phyloP scores from a whole-genome alignment of 352 stramenopile genomes.

The Phytophthora ohioensis region DNA sequence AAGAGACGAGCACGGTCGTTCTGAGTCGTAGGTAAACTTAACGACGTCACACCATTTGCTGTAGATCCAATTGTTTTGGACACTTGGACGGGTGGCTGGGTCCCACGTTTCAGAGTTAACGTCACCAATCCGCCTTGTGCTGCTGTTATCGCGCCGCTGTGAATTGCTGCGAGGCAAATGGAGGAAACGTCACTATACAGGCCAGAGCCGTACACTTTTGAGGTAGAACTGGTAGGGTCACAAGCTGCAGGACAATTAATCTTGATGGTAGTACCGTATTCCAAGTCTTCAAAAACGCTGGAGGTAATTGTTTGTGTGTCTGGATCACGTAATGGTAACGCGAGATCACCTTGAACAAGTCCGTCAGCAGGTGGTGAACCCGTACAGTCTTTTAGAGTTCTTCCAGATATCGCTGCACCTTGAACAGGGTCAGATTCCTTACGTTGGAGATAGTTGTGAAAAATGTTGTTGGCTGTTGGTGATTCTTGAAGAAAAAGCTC shows the following conservation, averaged over 20 bases:
- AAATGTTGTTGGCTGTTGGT: conserved; percentile 89
- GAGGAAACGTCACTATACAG: conserved; percentile 92
- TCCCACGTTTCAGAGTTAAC: conserved; percentile 70
- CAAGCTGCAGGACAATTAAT: conserved; percentile 81
- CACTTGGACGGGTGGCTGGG: conserved; percentile 15
- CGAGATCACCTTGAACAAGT: conserved; percentile 76
- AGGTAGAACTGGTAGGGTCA: conserved; percentile 7
- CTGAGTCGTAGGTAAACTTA: conserved; percentile 42
- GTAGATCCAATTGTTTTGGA: conserved; percentile 42
- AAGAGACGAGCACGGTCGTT: conserved; percentile 64
- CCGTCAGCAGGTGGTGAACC: conserved; percentile 88
- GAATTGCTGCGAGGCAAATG: conserved; percentile 92
- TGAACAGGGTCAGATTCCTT: conserved; percentile 50
- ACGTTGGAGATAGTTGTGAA: conserved; percentile 91
- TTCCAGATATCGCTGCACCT: conserved; percentile 57
- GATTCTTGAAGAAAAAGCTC: conserved; percentile 84
- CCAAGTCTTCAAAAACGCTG: conserved; percentile 83
- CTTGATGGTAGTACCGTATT: conserved; percentile 91
- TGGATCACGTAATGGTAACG: conserved; percentile 45
- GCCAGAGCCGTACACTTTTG: conserved; percentile 64
- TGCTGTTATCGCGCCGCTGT: conserved; percentile 78
- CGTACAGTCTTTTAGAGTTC: conserved; percentile 92
- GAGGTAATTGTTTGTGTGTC: conserved; percentile 28
- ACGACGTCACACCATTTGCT: conserved; percentile 68
- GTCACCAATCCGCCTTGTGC: conserved; percentile 68